Conservation (phyloP, 352 stramenopile species). For the Globisporangium polare region DNA sequence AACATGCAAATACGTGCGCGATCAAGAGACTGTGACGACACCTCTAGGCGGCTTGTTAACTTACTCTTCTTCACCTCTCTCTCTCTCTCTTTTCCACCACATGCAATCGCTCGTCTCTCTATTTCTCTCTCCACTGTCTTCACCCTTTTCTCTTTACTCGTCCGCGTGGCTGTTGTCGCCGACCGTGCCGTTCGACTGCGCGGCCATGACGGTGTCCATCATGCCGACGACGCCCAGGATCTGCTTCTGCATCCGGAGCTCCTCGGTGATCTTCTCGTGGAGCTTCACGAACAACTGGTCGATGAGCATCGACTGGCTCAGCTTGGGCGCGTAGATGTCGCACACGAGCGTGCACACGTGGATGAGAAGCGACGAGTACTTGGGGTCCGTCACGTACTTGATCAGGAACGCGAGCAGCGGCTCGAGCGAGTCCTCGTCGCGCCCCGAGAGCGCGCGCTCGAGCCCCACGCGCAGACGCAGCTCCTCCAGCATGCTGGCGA, state of each 20-base stretch:
- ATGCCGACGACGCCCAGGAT: slow-evolving; percentile 84
- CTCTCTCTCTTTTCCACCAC: neutral
- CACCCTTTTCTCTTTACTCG: slow-evolving; percentile 11
- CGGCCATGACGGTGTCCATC: slow-evolving; percentile 88
- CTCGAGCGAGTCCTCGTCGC: slow-evolving; percentile 94
- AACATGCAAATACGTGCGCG: neutral
- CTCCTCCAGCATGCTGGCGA: slow-evolving; percentile 95
- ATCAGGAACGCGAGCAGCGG: slow-evolving; percentile 94
- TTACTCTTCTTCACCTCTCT: neutral
- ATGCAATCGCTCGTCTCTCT: slow-evolving; percentile 1
- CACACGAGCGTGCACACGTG: slow-evolving; percentile 91
- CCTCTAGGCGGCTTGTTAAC: slow-evolving; percentile 6
- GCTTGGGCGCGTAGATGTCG: slow-evolving; percentile 91
- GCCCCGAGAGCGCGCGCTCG: slow-evolving; percentile 84
- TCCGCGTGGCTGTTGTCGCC: slow-evolving; percentile 18
- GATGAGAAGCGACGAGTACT: slow-evolving; percentile 91
- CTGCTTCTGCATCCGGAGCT: slow-evolving; percentile 84
- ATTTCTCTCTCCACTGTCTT: slow-evolving; percentile 12
- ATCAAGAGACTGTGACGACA: slow-evolving; percentile 1
- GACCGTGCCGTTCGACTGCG: slow-evolving; percentile 66
- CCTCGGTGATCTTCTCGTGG: slow-evolving; percentile 78
- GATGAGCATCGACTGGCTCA: slow-evolving; percentile 88
- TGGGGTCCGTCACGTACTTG: slow-evolving; percentile 93
- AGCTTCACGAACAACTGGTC: slow-evolving; percentile 95
- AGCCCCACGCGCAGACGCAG: slow-evolving; percentile 91